These are phyloP conservation scores for Neocatenulostroma microsporum DNA, from an alignment of 2,329 filamentous ascomycete genomes.

Conservation along the genomic window DNA sequence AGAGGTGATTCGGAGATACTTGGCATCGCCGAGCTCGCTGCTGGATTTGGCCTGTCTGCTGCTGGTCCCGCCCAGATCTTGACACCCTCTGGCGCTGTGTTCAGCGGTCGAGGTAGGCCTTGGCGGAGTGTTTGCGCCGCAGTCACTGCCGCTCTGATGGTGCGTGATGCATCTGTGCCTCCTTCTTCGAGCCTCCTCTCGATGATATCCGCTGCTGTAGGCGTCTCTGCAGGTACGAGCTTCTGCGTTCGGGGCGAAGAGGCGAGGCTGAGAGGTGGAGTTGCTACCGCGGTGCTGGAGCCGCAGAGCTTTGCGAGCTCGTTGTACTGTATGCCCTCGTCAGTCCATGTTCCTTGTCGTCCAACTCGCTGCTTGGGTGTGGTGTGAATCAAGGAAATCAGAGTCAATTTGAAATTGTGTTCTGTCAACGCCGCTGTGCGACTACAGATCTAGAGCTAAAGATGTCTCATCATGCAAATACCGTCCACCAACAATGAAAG, in stretches of 20 bases:
- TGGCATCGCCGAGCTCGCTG: slow-evolving; percentile 29
- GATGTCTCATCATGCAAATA: slow-evolving; percentile 35
- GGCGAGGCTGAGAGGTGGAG: slow-evolving; percentile 27
- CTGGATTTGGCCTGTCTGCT: slow-evolving; percentile 32
- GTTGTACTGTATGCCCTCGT: slow-evolving; percentile 25
- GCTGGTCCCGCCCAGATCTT: slow-evolving; percentile 28
- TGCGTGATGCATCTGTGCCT: slow-evolving; percentile 31
- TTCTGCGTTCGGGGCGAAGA: slow-evolving; percentile 22
- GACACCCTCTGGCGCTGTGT: slow-evolving; percentile 18
- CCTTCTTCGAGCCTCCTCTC: slow-evolving; percentile 11
- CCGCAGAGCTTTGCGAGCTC: slow-evolving; percentile 25
- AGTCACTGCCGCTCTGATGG: slow-evolving; percentile 26
- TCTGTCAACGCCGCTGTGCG: slow-evolving; percentile 39
- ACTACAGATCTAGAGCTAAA: slow-evolving; percentile 49
- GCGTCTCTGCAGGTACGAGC: slow-evolving; percentile 6
- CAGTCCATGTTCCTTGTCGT: slow-evolving; percentile 11
- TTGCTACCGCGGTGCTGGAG: slow-evolving; percentile 15
- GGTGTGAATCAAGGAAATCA: slow-evolving; percentile 23
- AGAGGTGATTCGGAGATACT: slow-evolving; percentile 41
- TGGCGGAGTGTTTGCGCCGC: slow-evolving; percentile 16
- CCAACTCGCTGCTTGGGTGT: no score
- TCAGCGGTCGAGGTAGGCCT: slow-evolving; percentile 9
- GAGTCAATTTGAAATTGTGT: slow-evolving; percentile 35
- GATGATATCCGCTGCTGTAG: slow-evolving; percentile 27
- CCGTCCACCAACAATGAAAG: background rate